These are phyloP conservation scores for Penicillium crustosum DNA, from an alignment of 2,329 filamentous ascomycete species.

Conservation along the genomic window DNA sequence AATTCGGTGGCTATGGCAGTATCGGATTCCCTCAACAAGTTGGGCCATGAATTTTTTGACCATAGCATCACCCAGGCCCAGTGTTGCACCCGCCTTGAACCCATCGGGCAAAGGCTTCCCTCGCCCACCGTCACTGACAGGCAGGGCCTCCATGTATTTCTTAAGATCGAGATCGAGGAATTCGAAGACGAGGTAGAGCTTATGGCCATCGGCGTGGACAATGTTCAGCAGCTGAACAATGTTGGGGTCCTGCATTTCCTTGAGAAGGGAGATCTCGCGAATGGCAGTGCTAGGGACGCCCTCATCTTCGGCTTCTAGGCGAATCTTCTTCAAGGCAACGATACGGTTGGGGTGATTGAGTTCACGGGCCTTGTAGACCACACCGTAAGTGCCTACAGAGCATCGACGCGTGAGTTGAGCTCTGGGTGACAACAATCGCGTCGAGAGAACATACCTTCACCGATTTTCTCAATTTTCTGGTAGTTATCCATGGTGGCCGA, in stretches of 20 bases:
- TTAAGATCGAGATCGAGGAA: constrained; percentile 90
- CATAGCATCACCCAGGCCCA: constrained; percentile 76
- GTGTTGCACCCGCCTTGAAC: constrained; percentile 61
- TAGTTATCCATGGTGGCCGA: constrained; percentile 78
- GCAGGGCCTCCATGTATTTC: constrained; percentile 93
- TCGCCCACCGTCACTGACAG: constrained; percentile 77
- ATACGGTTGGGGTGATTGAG: constrained; percentile 79
- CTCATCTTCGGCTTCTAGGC: constrained; percentile 91
- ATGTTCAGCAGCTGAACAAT: constrained; percentile 88
- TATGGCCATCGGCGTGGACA: constrained; percentile 90
- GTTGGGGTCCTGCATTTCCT: constrained; percentile 90
- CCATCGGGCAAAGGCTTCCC: constrained; percentile 83
- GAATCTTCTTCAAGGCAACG: constrained; percentile 92
- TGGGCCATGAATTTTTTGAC: constrained; percentile 93
- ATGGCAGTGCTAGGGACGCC: constrained; percentile 91
- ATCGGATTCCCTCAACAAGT: constrained; percentile 77
- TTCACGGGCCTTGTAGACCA: constrained; percentile 92
- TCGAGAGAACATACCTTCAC: constrained; percentile 67
- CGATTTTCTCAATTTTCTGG: constrained; percentile 94
- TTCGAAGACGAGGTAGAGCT: constrained; percentile 90
- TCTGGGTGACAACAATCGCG: neutral
- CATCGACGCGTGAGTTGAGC: constrained; percentile 19
- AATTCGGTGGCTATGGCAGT: constrained; percentile 85
- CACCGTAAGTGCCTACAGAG: constrained; percentile 78
- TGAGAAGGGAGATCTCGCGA: constrained; percentile 88